phyloP scores from a whole-genome alignment of 2,329 filamentous ascomycete genomes.

The Corniculantispora saksenae region DNA sequence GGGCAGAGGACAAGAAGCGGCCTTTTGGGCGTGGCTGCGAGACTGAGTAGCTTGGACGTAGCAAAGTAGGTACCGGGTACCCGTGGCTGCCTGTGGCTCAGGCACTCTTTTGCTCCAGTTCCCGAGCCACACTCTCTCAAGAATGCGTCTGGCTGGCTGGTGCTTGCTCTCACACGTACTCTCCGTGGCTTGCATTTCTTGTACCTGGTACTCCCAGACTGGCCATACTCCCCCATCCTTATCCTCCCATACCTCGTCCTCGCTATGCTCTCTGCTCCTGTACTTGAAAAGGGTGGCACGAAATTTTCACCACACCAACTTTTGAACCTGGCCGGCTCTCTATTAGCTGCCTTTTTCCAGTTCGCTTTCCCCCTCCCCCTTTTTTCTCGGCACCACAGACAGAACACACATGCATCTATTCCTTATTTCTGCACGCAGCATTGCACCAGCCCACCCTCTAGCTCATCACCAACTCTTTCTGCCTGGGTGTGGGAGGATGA shows the following conservation, averaged over 20 bases:
- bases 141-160: background rate
- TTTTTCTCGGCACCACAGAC: too few species aligned
- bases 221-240: too few species aligned
- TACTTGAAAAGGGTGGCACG: background rate
- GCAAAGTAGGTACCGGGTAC: background rate
- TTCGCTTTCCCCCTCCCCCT: too few species aligned
- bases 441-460: background rate
- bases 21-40: conserved; percentile 13
- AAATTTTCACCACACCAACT: background rate
- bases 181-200: background rate
- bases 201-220: background rate
- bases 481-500: background rate
- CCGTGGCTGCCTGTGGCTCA: background rate
- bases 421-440: background rate
- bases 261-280: background rate
- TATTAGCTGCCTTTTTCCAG: background rate
- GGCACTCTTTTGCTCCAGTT: background rate
- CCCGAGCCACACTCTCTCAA: background rate
- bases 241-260: too few species aligned
- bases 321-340: background rate
- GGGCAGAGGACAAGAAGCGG: background rate
- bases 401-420: background rate
- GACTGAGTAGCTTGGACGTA: background rate
- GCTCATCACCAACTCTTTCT: background rate
- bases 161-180: too few species aligned